A percentile compares a stretch with the other conserved stretches of the same genome.
Conservation (phyloP, 1,284 basidiomycete species). For the Cutaneotrichosporon spelunceum region DNA sequence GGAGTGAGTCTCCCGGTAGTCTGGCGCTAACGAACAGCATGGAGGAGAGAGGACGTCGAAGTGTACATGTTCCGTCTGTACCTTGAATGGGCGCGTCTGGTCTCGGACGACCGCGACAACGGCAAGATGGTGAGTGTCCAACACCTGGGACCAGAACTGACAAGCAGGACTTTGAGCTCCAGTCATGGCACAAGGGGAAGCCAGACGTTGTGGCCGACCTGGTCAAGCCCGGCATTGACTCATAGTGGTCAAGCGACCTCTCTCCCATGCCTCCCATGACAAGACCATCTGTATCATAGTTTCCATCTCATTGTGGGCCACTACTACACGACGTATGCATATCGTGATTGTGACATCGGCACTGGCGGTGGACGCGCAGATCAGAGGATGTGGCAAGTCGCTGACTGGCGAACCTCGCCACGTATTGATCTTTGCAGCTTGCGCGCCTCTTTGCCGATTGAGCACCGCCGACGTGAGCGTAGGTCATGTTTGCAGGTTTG, state of each 20-base stretch:
- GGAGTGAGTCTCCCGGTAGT: slow-evolving; percentile 34
- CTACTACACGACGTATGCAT: slow-evolving; percentile 1
- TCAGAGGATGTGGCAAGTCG: too few species aligned
- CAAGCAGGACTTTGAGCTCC: slow-evolving; percentile 29
- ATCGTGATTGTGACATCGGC: neutral
- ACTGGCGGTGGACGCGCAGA: too few species aligned
- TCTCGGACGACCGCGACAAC: slow-evolving; percentile 55
- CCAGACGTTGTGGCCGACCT: slow-evolving; percentile 9
- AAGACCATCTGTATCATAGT: slow-evolving; percentile 1
- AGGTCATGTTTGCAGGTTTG: too few species aligned
- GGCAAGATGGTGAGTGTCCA: slow-evolving; percentile 47
- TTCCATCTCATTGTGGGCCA: slow-evolving; percentile 1
- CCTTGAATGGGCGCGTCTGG: slow-evolving; percentile 59
- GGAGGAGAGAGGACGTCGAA: slow-evolving; percentile 50
- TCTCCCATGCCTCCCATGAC: neutral
- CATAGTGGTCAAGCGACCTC: neutral
- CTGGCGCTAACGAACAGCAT: slow-evolving; percentile 33
- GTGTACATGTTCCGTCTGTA: slow-evolving; percentile 54
- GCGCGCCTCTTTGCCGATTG: too few species aligned
- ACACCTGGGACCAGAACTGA: neutral
- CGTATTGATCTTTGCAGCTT: too few species aligned
- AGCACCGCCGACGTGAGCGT: too few species aligned
- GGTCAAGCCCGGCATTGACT: slow-evolving; percentile 16
- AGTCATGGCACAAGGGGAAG: slow-evolving; percentile 21
- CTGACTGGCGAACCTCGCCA: too few species aligned